Conservation (phyloP, 2,329 filamentous ascomycete species). For the Fusarium xyrophilum region DNA sequence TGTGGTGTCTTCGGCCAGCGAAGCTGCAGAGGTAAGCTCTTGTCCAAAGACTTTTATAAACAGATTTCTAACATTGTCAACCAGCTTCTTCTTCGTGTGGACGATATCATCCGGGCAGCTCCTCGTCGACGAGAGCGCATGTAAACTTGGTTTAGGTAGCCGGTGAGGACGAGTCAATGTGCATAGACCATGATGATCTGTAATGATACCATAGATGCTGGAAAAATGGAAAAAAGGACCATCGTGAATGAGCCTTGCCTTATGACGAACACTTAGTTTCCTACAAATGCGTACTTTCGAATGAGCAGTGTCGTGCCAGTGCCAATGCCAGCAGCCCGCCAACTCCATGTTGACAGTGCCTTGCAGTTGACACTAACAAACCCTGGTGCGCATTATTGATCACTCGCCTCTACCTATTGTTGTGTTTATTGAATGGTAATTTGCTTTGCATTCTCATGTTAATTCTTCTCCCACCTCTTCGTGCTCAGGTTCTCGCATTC, state of each 20-base stretch:
- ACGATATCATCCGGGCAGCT: constrained; percentile 96
- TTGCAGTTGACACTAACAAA: neutral
- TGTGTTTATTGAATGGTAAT: neutral
- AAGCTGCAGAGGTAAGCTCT: constrained; percentile 86
- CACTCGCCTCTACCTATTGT: neutral
- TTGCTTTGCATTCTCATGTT: neutral
- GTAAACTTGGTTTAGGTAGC: constrained; percentile 40
- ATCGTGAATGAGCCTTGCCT: constrained; percentile 36
- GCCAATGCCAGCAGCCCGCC: constrained; percentile 10
- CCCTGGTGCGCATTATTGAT: neutral
- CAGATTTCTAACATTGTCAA: constrained; percentile 30
- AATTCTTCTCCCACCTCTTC: neutral
- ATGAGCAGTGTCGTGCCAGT: constrained; percentile 18
- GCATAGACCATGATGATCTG: constrained; percentile 46
- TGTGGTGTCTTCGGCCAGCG: constrained; percentile 95
- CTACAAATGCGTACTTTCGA: neutral
- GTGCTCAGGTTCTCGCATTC: neutral
- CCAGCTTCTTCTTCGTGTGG: constrained; percentile 89
- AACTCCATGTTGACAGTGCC: neutral
- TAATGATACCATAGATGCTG: constrained; percentile 51
- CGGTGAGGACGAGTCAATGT: constrained; percentile 36
- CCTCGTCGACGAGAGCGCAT: constrained; percentile 65
- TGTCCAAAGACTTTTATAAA: no score
- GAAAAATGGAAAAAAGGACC: constrained; percentile 41
- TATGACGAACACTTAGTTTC: constrained; percentile 17